Evolutionary conservation across 495 filamentous ascomycete genomes (phyloP), one percentile per base, ranked within the genome.

Genomic region (Hypoxylon fragiforme): DNA sequence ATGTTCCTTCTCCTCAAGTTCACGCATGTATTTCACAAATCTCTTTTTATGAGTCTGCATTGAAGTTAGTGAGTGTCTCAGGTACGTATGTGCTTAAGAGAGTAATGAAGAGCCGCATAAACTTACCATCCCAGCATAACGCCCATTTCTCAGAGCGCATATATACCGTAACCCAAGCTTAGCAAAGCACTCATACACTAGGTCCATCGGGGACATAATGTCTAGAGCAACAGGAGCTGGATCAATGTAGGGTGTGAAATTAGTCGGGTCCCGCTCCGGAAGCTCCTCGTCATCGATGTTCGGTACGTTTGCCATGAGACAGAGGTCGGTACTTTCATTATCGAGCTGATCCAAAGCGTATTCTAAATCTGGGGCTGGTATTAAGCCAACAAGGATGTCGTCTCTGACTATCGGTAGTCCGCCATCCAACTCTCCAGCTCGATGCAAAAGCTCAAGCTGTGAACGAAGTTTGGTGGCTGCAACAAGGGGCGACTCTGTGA

Each of bases 121-220:
- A 62, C 82, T 73, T 68, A 95, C 89, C 75, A 98, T 78, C 46
- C 94, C 94, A 1, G 89, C 89, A 72, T 89, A 97, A 28, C 83
- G 79, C 15, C 94, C 94, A 63, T 95, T 83, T 31, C 76, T 80
- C 18, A 95, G 70, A 14, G 96, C 91, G 71, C 94, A 97, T 35
- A 98, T 85, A 70, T 97, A 97, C 48, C 94, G 78, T 53, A 98
- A 68, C 1, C 94, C 94, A 13, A 98, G 74, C 70, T 98, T 98
- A 35, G 90, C 90, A 72, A 97, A 98, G 62, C 90, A 95, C 66
- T 98, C 92, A 58, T 96, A 97, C 31, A 96, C 94, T 43, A 97
- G 68, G 68, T 98, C 92, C 79, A 98, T 94, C 1, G 94, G 91
- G 1, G 87, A 92, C 62, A 87, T 82, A 21, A 95, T 86, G 65